phyloP scores from a whole-genome alignment of 2,329 filamentous ascomycete genomes.

The Colletotrichum endophyticum region DNA sequence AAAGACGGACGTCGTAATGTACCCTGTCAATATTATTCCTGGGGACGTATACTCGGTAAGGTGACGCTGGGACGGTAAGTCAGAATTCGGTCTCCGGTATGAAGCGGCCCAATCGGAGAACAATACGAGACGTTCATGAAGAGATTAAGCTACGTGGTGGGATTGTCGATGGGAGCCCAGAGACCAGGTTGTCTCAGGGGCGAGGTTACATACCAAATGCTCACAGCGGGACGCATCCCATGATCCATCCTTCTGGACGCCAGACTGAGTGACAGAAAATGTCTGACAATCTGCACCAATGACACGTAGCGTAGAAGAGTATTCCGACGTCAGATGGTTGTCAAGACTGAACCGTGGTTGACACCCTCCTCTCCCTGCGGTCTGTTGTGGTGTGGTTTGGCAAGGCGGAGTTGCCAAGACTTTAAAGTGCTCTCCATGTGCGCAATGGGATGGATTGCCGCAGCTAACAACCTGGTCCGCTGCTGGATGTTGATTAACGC shows the following conservation, averaged over 20 bases:
- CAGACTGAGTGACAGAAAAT: neutral
- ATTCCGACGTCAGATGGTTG: neutral
- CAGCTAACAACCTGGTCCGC: conserved; percentile 1
- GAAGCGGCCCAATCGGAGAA: conserved; percentile 2
- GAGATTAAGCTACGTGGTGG: conserved; percentile 6
- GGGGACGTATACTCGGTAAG: neutral
- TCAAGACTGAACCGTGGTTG: neutral
- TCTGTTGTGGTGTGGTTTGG: neutral
- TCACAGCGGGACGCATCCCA: neutral
- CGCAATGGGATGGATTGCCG: conserved; percentile 10
- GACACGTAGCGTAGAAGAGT: neutral
- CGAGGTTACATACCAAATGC: neutral
- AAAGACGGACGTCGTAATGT: neutral
- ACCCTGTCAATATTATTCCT: neutral
- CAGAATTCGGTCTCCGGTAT: neutral
- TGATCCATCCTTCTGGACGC: neutral
- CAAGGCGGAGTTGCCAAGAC: conserved; percentile 18
- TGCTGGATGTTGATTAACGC: conserved; percentile 16
- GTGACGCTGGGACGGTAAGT: neutral
- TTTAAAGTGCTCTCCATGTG: neutral
- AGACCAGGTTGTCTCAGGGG: neutral
- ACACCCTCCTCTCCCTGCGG: neutral
- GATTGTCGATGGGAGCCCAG: neutral
- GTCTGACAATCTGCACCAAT: neutral
- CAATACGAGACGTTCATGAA: neutral